Percentiles rank a stretch among this genome's conserved stretches.
These are phyloP conservation scores for Nyctanthes arbortristis DNA, from an alignment of 257 asterid genomes.

Conservation along the genomic window DNA sequence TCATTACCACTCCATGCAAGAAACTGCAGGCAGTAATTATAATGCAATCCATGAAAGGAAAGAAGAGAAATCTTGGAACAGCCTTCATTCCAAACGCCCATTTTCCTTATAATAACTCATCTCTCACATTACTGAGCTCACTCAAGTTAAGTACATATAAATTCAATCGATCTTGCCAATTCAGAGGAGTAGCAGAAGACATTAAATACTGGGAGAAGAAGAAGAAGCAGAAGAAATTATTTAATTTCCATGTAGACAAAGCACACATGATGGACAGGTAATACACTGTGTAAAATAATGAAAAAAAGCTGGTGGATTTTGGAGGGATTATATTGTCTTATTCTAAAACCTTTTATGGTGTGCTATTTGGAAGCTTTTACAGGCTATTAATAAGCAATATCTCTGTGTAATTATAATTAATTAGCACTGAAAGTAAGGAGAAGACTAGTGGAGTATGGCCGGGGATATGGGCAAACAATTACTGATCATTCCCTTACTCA, in stretches of 20 bases:
- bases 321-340: background rate
- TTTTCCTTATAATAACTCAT: background rate
- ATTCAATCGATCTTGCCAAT: background rate
- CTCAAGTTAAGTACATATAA: no score
- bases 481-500: background rate
- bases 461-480: background rate
- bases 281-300: background rate
- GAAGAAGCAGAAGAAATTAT: background rate
- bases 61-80: constrained; percentile 6
- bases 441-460: background rate
- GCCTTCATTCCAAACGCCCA: constrained; percentile 6
- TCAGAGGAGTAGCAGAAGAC: background rate
- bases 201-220: background rate
- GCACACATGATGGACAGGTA: constrained; percentile 4
- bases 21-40: no score
- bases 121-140: background rate
- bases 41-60: background rate
- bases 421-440: constrained; percentile 3
- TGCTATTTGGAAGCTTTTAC: constrained; percentile 1
- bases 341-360: constrained; percentile 1
- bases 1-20: constrained; percentile 3
- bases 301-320: constrained; percentile 3
- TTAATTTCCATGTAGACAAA: constrained; percentile 2
- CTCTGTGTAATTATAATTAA: background rate
- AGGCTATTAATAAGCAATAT: background rate